Conservation (phyloP, 73 alveolate genomes). For the Stentor coeruleus region DNA sequence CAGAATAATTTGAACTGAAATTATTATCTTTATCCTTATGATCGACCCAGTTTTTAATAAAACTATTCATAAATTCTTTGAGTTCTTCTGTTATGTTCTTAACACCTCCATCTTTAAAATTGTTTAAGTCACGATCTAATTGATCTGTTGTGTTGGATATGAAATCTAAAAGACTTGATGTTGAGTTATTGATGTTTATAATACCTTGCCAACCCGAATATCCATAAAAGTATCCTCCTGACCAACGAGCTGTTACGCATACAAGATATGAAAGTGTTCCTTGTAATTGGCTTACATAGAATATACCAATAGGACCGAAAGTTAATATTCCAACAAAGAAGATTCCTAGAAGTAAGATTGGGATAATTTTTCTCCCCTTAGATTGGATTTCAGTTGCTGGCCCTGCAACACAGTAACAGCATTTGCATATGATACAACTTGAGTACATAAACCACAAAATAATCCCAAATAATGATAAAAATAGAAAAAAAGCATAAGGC, state of each 20-base stretch:
- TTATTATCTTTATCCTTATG: neutral
- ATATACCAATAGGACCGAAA: neutral
- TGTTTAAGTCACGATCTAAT: neutral
- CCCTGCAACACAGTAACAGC: constrained; percentile 14
- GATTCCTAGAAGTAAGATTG: neutral
- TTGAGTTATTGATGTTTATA: neutral
- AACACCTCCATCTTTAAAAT: neutral
- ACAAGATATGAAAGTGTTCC: neutral
- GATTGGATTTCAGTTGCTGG: constrained; percentile 16
- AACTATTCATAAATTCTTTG: neutral
- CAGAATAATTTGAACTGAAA: neutral
- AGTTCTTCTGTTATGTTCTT: neutral
- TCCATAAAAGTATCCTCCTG: constrained; percentile 9
- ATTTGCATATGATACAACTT: neutral
- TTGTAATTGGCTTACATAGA: neutral
- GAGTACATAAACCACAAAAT: constrained; percentile 6
- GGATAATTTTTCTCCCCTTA: neutral
- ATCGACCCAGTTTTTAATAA: neutral
- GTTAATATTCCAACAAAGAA: neutral
- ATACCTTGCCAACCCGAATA: neutral
- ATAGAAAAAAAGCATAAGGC: neutral
- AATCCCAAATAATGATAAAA: neutral
- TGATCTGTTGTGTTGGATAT: neutral
- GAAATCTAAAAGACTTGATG: neutral
- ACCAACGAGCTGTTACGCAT: constrained; percentile 10